Percentiles rank a stretch among this genome's conserved stretches.
These are phyloP conservation scores for Corymbia maculata DNA, from an alignment of 345 rosid genomes.

Conservation along the genomic window DNA sequence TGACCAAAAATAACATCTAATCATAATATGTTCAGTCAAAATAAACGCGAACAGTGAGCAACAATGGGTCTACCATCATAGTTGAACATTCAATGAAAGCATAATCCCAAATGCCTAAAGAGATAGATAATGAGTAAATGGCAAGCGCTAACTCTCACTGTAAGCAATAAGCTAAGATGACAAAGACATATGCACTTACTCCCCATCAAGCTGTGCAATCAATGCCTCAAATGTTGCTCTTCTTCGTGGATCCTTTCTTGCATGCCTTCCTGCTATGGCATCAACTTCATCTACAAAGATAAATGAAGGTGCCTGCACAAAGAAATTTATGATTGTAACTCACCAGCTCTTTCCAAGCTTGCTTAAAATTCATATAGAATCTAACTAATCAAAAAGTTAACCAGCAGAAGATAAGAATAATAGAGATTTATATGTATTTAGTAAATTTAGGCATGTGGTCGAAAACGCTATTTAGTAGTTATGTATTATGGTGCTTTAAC, in stretches of 20 bases:
- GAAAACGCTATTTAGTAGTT: background rate
- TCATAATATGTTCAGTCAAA: background rate
- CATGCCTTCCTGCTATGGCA: constrained; percentile 96
- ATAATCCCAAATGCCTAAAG: background rate
- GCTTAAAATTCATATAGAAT: background rate
- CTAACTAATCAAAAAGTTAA: background rate
- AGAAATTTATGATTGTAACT: background rate
- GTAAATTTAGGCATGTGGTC: background rate
- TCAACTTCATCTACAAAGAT: constrained; percentile 97
- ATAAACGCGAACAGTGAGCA: background rate
- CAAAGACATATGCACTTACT: constrained; percentile 38
- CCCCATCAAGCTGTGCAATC: constrained; percentile 89
- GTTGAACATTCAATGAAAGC: background rate
- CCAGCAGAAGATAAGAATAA: background rate
- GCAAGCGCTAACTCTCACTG: background rate
- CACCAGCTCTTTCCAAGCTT: background rate
- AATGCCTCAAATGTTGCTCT: constrained; percentile 88
- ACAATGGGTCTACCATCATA: background rate
- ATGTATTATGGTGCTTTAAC: background rate
- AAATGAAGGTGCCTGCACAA: constrained; percentile 83
- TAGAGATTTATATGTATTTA: background rate
- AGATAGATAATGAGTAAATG: background rate
- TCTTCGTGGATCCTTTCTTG: constrained; percentile 79
- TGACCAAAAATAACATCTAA: background rate
- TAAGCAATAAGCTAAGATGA: background rate